phyloP scores from a whole-genome alignment of 257 asterid species.

The Solanum etuberosum region DNA sequence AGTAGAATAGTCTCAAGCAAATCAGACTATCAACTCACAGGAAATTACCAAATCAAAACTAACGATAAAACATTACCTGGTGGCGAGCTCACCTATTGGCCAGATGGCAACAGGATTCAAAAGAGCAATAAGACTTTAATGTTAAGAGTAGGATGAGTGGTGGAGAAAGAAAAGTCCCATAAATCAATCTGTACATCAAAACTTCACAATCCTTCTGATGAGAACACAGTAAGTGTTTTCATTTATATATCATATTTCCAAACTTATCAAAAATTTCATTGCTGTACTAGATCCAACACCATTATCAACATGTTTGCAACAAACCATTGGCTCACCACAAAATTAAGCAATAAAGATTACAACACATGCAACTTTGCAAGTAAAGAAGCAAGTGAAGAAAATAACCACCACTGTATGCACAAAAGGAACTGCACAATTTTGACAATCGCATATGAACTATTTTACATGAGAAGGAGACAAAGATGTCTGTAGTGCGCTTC shows the following conservation, averaged over 20 bases:
- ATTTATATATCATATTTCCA: not conserved
- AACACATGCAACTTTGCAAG: not conserved
- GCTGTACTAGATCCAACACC: not conserved
- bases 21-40: not conserved
- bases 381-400: not conserved
- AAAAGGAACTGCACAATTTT: slow-evolving; percentile 14
- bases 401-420: slow-evolving; percentile 15
- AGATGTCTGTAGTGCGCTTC: slow-evolving; percentile 11
- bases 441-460: slow-evolving; percentile 11
- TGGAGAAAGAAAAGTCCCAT: not conserved
- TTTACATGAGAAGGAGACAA: slow-evolving; percentile 25
- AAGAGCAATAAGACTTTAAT: not conserved
- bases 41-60: not conserved
- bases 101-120: not conserved
- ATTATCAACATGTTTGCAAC: not conserved
- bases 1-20: not conserved
- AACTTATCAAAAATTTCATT: not conserved
- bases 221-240: not conserved
- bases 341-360: not conserved
- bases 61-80: not conserved
- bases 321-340: not conserved
- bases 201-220: not conserved
- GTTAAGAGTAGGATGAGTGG: not conserved
- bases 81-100: not conserved
- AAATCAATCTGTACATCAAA: not conserved